Evolutionary conservation across 1,139 yeast genomes (phyloP), one percentile per base, ranked within the genome.

Genomic region (Pichia sp.): DNA sequence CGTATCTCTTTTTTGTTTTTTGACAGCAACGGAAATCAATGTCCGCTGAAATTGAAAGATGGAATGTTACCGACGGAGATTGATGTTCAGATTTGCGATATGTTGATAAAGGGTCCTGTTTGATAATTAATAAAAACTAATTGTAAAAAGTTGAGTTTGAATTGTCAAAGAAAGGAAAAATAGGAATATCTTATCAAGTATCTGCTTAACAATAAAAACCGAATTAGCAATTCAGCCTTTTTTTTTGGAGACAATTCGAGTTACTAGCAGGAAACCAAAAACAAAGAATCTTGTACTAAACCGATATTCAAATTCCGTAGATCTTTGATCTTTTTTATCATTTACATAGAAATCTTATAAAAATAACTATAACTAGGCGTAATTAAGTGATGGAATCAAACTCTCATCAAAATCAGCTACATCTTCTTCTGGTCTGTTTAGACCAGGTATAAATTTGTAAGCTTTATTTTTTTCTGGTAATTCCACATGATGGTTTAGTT

Each of bases 301-400:
- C 2, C 30, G 4, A 10, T 28, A 28, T 28, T 28, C 7, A 28
- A 28, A 28, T 3, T 10, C 7, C 11, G 30, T 10, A 10, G 30
- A 28, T 9, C 11, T 28, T 10, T 28, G 30, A 10, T 28, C 11
- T 9, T 9, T 28, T 28, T 31, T 31, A 31, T 14, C 5, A 31
- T 14, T 5, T 34, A 34, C 11, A n/a, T 9, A 34, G 11, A 38
- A 38, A 19, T 10, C 11, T 16, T 18, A 38, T 7, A 11, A 19
- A 22, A 22, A 22, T 3, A 22, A 22, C 25, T 16, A 6, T 14
- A 6, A 14, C 19, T 19, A 39, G 7, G 42, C n/a, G 16, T 48
- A 48, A 25, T 48, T 48, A 6, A 48, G 38, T 2, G 50, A 48
- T 5, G 50, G 50, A 13, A 48, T 48, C 16, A 48, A n/a, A 36